Evolutionary conservation across 2,329 filamentous ascomycete species (phyloP), one percentile per base, ranked within the genome.

Genomic region (Colletotrichum somersetense): DNA sequence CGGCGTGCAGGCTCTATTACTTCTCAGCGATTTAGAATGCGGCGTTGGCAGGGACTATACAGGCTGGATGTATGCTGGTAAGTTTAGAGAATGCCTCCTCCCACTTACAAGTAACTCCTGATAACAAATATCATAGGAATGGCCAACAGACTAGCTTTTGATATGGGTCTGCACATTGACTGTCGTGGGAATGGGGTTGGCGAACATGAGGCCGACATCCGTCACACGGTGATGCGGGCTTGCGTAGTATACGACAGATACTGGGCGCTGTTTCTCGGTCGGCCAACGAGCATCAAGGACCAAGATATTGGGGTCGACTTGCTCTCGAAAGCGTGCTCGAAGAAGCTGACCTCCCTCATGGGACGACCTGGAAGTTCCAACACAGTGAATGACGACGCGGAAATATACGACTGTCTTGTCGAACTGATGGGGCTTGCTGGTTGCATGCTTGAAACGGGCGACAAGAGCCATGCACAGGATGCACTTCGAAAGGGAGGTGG

Each of bases 371-470:
- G 80, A 79, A 67, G 80, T 78, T 6, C 79, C 35, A 30, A 71
- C 40, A 65, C 62, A 55, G 74, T 75, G 46, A 73, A 76, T 20
- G 74, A 67, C 53, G 71, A 75, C 30, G 76, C 75, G 16, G 81
- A 86, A 61, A 84, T 88, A 26, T 87, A 87, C 74, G 84, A 87
- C 73, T 81, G 87, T 30, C 81, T 88, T 10, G 82, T 88, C 46
- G 86, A 88, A 73, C 79, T 89, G n/a, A 87, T 89, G 86, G 87
- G 87, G 72, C 79, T 89, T 8, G 85, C 86, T 1, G 86, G 86
- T 52, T 85, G 84, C 64, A 87, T 88, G 33, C 84, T 85, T 4
- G 86, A 88, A 73, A 84, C 79, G 3, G 75, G 80, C 38, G 80
- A 83, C 67, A 75, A 81, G 75, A 79, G 80, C 64, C 79, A 77